Evolutionary conservation across 2,329 filamentous ascomycete species (phyloP), one percentile per base, ranked within the genome.

Genomic region (Cladobotryum mycophilum): DNA sequence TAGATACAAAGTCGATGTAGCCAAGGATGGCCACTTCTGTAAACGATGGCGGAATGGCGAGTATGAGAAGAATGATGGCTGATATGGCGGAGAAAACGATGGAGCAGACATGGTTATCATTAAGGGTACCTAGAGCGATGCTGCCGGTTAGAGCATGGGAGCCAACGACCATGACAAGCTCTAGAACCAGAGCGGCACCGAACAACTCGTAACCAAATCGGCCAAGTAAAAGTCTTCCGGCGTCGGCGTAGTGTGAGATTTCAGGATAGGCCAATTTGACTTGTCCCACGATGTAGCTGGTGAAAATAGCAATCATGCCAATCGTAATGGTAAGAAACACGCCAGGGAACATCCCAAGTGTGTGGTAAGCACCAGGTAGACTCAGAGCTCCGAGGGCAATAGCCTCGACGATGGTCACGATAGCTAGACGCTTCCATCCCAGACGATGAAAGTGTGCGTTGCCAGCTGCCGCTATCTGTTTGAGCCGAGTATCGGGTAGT

Each of bases 91-190:
- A 63, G 51, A 70, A 71, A 43, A 64, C 63, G 47, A 71, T 60
- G 36, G 65, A 67, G 60, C 69, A 71, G 8, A 62, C 52, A 38
- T 59, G 75, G 58, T 82, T 73, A 1, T 75, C 64, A 2, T 80
- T 82, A 48, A 86, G 68, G 22, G 73, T 78, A 57, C 81, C 81
- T 64, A 85, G 75, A 56, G 82, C 82, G 55, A 85, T 81, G 35
- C 73, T 75, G 58, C 85, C 85, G 0, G 81, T 84, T 47, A 86
- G 68, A 33, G 84, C 69, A 64, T 88, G 85, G 20, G 81, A 83
- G 14, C 76, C 80, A 68, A 83, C 80, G 58, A 84, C 76, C 68
- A 86, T 85, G 40, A 84, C 65, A 14, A 86, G 70, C 63, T 85
- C 79, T n/a, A 85, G 62, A 14, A 76, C 67, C 57, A 83, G 79